Evolutionary conservation across 106 monocot genomes (phyloP), one percentile per base, ranked within the genome.

Genomic region (Allium sativum): DNA sequence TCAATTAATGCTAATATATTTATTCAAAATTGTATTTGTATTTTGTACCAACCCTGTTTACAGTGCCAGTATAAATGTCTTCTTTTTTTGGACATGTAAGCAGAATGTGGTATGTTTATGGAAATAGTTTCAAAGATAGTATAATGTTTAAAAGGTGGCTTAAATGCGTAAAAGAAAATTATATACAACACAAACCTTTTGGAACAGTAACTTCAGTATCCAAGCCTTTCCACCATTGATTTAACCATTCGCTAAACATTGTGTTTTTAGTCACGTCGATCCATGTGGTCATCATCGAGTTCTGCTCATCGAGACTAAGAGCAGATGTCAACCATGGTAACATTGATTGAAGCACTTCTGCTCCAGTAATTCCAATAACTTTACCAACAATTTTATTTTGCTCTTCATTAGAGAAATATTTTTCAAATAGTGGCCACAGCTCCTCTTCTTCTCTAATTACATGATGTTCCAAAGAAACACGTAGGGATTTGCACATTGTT

Each of bases 191-290:
- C 31, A 31, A 31, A 31, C 31, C 31, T 31, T 31, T 2, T 31
- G 2, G 31, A 31, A 31, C 5, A 3, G 5, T 31, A 31, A 31
- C 31, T 31, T 31, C 5, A 31, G 31, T 31, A 31, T 31, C 31
- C 31, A 31, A 31, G 31, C 57, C 68, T 50, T 81, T 84, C 92
- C 87, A 84, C 92, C 92, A 92, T 68, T 81, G 84, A 71, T 87
- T 87, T 68, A 92, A 76, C 92, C 92, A 92, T 55, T 92, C 92
- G 74, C 80, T 72, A 48, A 92, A 92, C 92, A 92, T 92, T 22
- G 92, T 92, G 57, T 92, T 92, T 65, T 92, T 92, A 11, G 92
- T 84, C 46, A 78, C 87, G 54, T 84, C 76, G 53, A 63, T 83
- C 84, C 87, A 87, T 59, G 92, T 92, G 21, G 87, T 84, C 73